Conservation (phyloP, 495 filamentous ascomycete species). For the Aspergillus homomorphus region DNA sequence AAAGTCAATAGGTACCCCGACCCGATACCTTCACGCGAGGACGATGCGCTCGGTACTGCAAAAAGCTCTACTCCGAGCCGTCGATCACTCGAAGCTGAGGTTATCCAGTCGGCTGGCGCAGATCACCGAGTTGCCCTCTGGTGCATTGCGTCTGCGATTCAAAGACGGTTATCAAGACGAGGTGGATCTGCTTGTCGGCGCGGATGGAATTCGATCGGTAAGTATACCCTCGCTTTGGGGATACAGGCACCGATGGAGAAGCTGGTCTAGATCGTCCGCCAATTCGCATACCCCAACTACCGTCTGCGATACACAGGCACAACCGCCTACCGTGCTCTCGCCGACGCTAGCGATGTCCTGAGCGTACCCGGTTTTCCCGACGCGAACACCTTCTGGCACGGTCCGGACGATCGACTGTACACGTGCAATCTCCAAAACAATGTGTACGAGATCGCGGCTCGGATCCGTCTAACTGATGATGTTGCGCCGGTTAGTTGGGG, state of each 20-base stretch:
- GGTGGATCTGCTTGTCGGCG: conserved; percentile 26
- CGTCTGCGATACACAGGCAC: conserved; percentile 21
- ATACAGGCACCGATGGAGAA: neutral
- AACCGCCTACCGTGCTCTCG: conserved; percentile 24
- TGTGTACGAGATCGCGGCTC: conserved; percentile 23
- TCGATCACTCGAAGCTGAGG: conserved; percentile 16
- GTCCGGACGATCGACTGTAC: conserved; percentile 22
- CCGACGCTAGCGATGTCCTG: conserved; percentile 15
- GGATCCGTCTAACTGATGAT: conserved; percentile 7
- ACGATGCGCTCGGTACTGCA: conserved; percentile 25
- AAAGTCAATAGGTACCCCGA: conserved; percentile 10
- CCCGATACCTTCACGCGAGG: conserved; percentile 17
- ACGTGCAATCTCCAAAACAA: conserved; percentile 23
- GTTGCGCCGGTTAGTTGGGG: conserved; percentile 23
- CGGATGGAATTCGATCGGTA: conserved; percentile 28
- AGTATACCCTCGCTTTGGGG: neutral
- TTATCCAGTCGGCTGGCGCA: conserved; percentile 14
- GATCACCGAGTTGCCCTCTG: conserved; percentile 7
- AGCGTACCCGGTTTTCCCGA: conserved; percentile 22
- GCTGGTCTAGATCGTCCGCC: conserved; percentile 17
- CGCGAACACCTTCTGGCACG: conserved; percentile 28
- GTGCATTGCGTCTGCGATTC: conserved; percentile 16
- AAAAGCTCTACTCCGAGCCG: conserved; percentile 20
- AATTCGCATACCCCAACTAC: conserved; percentile 24
- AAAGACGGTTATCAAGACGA: conserved; percentile 21